Evolutionary conservation across 2,329 filamentous ascomycete species (phyloP).

Genomic region (Colletotrichum sp.): DNA sequence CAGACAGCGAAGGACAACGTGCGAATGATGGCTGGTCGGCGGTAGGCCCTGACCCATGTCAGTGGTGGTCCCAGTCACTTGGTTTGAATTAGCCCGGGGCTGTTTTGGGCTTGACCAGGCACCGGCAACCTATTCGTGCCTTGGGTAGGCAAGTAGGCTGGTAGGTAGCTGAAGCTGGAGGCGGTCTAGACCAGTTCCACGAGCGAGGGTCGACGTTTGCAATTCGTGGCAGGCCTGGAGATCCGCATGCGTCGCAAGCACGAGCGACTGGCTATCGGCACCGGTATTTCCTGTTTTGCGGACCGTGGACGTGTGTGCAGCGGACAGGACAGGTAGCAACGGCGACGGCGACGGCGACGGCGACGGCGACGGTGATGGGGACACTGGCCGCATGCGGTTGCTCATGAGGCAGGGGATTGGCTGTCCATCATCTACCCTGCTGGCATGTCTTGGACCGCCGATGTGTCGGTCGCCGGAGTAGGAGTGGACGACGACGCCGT

Average conservation of each 20-base stretch:
- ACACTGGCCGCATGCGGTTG: background rate
- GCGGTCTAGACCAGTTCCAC: background rate
- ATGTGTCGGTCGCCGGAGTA: background rate
- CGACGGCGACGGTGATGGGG: background rate
- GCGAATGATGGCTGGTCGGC: background rate
- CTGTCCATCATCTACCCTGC: background rate
- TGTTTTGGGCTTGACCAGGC: background rate
- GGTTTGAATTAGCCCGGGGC: background rate
- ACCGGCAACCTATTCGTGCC: background rate
- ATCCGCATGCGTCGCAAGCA: background rate
- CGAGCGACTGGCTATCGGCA: background rate
- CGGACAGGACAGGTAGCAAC: background rate
- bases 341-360: background rate
- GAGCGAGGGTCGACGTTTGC: background rate
- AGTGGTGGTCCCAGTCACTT: background rate
- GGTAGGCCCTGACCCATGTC: background rate
- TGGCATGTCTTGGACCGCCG: background rate
- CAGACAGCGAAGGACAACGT: background rate
- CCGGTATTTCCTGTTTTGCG: background rate
- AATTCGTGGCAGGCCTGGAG: background rate
- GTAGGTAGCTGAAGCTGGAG: background rate
- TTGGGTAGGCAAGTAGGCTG: background rate
- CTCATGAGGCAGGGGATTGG: background rate
- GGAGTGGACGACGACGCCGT: background rate
- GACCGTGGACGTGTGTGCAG: background rate